A percentile compares a stretch with the other conserved stretches of the same genome.
These are phyloP conservation scores for Aechmea fasciata DNA, from an alignment of 176 grass and related monocot species.

Conservation along the genomic window DNA sequence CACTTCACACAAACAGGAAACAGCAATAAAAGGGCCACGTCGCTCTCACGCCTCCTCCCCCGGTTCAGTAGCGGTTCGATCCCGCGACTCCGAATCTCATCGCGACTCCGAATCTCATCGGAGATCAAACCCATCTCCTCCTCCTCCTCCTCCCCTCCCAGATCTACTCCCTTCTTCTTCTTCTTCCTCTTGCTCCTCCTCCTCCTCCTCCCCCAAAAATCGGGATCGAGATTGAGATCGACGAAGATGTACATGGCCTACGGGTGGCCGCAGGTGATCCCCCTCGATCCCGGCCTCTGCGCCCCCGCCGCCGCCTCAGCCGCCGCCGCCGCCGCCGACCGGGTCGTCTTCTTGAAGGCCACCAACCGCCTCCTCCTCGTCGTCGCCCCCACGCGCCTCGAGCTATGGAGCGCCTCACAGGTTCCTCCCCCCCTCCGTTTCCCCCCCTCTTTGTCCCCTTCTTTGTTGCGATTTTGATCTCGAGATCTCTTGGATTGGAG, in stretches of 20 bases:
- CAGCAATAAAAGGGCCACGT: no score
- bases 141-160: no score
- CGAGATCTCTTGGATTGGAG: not conserved
- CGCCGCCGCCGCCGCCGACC: constrained; percentile 33
- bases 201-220: no score
- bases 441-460: not conserved
- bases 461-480: not conserved
- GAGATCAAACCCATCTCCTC: no score
- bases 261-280: constrained; percentile 94
- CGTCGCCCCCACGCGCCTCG: constrained; percentile 72
- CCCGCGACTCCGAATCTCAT: no score
- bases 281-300: constrained; percentile 43
- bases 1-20: no score
- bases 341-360: constrained; percentile 76
- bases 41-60: no score
- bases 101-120: no score
- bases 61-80: no score
- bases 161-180: no score
- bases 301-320: constrained; percentile 20
- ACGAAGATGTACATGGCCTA: constrained; percentile 89
- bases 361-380: constrained; percentile 61
- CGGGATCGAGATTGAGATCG: no score
- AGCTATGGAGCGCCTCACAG: constrained; percentile 82
- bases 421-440: not conserved
- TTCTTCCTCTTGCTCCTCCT: no score